Percentiles rank a stretch among this genome's conserved stretches.
These are phyloP conservation scores for Eustoma russellianum DNA, from an alignment of 257 asterid genomes.

Conservation along the genomic window DNA sequence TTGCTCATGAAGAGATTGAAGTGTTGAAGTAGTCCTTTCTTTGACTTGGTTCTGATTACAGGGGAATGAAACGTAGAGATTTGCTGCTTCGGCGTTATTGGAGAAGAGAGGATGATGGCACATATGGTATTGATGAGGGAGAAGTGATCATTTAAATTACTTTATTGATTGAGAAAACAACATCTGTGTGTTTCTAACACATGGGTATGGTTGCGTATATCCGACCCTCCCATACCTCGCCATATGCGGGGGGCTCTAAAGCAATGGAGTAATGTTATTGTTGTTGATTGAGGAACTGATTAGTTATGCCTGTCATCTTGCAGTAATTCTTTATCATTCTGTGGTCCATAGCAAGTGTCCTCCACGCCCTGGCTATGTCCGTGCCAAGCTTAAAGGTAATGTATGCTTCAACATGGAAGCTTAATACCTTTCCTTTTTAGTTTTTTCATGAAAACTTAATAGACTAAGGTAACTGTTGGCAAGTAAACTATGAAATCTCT, in stretches of 20 bases:
- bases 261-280: no score
- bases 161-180: slow-evolving; percentile 2
- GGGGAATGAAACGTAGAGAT: slow-evolving; percentile 88
- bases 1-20: slow-evolving; percentile 8
- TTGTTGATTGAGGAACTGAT: background rate
- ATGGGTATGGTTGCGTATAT: no score
- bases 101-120: slow-evolving; percentile 97
- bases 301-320: slow-evolving; percentile 3
- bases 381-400: slow-evolving; percentile 89
- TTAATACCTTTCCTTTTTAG: slow-evolving; percentile 1
- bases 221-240: no score
- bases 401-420: slow-evolving; percentile 35
- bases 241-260: background rate
- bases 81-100: slow-evolving; percentile 75
- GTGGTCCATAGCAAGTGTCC: slow-evolving; percentile 70
- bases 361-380: slow-evolving; percentile 68
- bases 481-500: background rate
- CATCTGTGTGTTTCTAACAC: no score
- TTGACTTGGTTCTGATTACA: slow-evolving; percentile 21
- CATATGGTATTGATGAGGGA: slow-evolving; percentile 47
- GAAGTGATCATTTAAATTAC: background rate
- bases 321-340: slow-evolving; percentile 86
- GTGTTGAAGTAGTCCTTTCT: slow-evolving; percentile 9
- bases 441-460: background rate
- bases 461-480: background rate